Base-by-base conservation (phyloP, 768 basidiomycete species). In the Ramaria rubella region DNA sequence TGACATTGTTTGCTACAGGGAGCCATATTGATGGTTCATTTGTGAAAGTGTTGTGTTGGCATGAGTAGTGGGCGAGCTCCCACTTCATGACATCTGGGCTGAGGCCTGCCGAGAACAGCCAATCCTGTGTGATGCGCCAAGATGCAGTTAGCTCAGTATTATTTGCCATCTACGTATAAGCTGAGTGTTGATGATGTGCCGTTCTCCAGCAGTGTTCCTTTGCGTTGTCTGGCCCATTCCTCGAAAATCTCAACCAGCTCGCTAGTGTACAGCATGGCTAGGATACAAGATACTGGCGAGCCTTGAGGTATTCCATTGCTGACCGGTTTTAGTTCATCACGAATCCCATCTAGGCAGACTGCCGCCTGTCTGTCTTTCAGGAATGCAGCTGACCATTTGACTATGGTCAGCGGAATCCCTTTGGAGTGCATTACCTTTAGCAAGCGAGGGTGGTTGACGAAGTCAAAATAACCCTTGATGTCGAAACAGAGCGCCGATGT, bases 371-470 rank as follows among this genome's bases (percentile, higher is more conserved):
- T 27, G 11, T 61, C 21, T 11, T 12, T 5, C 4, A 61, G 50
- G 50, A 61, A 61, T 15, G 60, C 19, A 15, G 45, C 54, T 19
- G 43, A 38, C 60, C 60, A 61, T 1, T 27, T 17, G 33, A 61
- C 55, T 14, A 59, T 5, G 23, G 27, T 36, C 14, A 61, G 50
- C 4, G 60, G 60, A n/a, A 61, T 9, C 4, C 43, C 6, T 33
- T 52, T 59, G 44, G n/a, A 15, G 14, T 49, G 55, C 15, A 59
- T 49, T 29, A 38, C n/a, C n/a, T n/a, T n/a, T 3, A 42, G 52
- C 26, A 64, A 57, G 3, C 55, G 21, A 17, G 27, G 46, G 36
- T 64, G 64, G 49, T 63, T 63, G 50, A 65, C 61, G 38, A 42
- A 52, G 59, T 65, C 57, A 45, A n/a, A n/a, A n/a, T n/a, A n/a